Evolutionary conservation across 148 eudicot species (phyloP).

Genomic region (Cornus florida): DNA sequence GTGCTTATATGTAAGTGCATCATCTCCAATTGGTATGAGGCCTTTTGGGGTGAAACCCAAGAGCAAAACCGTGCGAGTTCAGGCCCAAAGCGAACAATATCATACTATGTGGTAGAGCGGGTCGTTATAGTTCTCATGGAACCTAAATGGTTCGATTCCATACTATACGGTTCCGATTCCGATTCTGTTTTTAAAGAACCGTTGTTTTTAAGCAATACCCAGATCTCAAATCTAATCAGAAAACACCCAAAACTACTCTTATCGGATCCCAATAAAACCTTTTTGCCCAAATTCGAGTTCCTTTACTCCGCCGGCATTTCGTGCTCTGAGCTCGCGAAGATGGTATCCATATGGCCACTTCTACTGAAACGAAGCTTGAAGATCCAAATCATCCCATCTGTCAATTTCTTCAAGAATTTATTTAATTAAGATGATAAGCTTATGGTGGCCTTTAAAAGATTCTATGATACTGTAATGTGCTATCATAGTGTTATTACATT

Average conservation of each 20-base stretch:
- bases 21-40: too few species aligned
- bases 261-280: too few species aligned
- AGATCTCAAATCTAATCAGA: not conserved
- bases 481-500: not conserved
- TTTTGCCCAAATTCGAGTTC: constrained; percentile 15
- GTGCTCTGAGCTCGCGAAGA: not conserved
- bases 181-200: constrained; percentile 1
- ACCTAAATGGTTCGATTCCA: too few species aligned
- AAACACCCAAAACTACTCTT: not conserved
- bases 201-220: constrained; percentile 10
- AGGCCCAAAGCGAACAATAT: too few species aligned
- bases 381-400: constrained; percentile 4
- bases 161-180: too few species aligned
- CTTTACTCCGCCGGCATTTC: constrained; percentile 6
- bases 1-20: too few species aligned
- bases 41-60: too few species aligned
- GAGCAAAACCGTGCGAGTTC: too few species aligned
- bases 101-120: too few species aligned
- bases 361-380: not conserved
- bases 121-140: too few species aligned
- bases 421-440: not conserved
- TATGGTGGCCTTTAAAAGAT: constrained; percentile 3
- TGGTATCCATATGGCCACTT: not conserved
- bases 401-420: not conserved
- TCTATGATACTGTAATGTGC: not conserved